Evolutionary conservation across 2,329 filamentous ascomycete genomes (phyloP).

Genomic region (Ophiocordyceps camponoti-floridani): DNA sequence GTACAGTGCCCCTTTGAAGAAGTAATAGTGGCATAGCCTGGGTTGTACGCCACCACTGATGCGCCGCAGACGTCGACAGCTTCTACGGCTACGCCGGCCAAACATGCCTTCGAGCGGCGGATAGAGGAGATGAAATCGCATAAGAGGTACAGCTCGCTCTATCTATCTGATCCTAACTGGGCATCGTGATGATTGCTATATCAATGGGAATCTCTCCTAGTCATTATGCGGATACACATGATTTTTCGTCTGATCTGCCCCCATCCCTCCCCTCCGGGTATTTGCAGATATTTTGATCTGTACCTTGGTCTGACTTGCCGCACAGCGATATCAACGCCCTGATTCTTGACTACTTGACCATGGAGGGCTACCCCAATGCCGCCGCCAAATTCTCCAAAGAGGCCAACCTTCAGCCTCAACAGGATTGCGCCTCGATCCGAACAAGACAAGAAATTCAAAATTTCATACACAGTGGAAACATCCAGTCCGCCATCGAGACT

Average conservation of each 20-base stretch:
- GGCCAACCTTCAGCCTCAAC: conserved; percentile 65
- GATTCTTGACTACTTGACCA: conserved; percentile 92
- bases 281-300: neutral
- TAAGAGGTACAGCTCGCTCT: conserved; percentile 50
- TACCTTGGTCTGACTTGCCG: conserved; percentile 9
- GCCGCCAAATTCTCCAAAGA: conserved; percentile 88
- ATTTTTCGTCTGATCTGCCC: conserved; percentile 41
- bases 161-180: conserved; percentile 1
- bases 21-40: neutral
- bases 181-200: conserved; percentile 60
- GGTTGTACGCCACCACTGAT: neutral
- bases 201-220: conserved; percentile 99
- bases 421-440: conserved; percentile 55
- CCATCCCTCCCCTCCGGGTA: neutral
- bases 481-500: conserved; percentile 67
- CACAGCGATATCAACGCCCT: conserved; percentile 82
- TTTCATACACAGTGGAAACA: conserved; percentile 70
- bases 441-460: conserved; percentile 69
- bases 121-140: conserved; percentile 71
- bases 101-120: conserved; percentile 61
- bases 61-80: conserved; percentile 45
- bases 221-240: conserved; percentile 57
- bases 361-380: conserved; percentile 83
- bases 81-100: conserved; percentile 52
- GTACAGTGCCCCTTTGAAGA: conserved; percentile 2